phyloP scores from a whole-genome alignment of 305 asterid species.

The Fraxinus platypoda region DNA sequence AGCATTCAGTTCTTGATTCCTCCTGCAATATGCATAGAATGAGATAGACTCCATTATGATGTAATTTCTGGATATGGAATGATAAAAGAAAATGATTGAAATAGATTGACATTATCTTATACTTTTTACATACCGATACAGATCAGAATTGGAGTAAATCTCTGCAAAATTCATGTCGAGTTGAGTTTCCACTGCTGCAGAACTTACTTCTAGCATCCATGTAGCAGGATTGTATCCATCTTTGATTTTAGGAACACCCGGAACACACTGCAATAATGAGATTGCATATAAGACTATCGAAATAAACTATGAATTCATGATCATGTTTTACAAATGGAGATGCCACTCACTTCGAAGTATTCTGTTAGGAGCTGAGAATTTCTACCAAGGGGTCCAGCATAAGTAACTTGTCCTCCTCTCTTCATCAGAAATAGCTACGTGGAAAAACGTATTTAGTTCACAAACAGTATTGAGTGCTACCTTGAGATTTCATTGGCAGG shows the following conservation, averaged over 20 bases:
- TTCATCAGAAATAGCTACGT: conserved; percentile 44
- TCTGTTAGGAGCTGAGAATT: conserved; percentile 38
- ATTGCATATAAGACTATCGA: neutral
- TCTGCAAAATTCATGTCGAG: conserved; percentile 37
- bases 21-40: conserved; percentile 24
- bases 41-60: neutral
- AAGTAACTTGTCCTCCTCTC: conserved; percentile 57
- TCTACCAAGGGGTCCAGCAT: conserved; percentile 52
- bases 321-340: neutral
- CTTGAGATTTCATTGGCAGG: neutral
- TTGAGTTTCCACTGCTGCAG: conserved; percentile 39
- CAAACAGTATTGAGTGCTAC: neutral
- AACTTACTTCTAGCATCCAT: conserved; percentile 50
- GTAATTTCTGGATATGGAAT: neutral
- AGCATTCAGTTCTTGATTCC: conserved; percentile 38
- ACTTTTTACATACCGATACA: conserved; percentile 23
- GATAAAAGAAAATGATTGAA: neutral
- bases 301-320: neutral
- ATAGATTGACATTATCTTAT: neutral
- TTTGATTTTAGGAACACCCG: conserved; percentile 39
- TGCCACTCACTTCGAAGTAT: conserved; percentile 45
- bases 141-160: conserved; percentile 39
- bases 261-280: conserved; percentile 30
- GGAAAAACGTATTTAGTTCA: neutral
- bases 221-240: conserved; percentile 50